Percentiles rank a stretch among this genome's conserved stretches.
Conservation (phyloP, 805 yeast species). For the Ogataea dorogensis region DNA sequence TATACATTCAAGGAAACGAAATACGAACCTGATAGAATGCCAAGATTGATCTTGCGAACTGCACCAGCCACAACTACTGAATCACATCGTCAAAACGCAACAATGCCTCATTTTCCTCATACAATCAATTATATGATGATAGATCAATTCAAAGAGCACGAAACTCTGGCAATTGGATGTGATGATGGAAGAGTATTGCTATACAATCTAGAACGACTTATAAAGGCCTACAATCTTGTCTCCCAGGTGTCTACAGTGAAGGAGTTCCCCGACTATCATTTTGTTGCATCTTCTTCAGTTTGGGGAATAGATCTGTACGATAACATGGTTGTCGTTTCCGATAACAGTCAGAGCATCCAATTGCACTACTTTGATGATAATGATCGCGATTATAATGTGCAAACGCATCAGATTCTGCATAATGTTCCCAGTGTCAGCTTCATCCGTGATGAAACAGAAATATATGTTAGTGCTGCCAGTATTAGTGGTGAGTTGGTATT, state of each 20-base stretch:
- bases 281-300: constrained; percentile 44
- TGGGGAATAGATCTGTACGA: constrained; percentile 61
- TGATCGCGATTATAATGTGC: constrained; percentile 18
- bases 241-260: constrained; percentile 5
- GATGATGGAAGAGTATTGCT: constrained; percentile 56
- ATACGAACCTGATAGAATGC: constrained; percentile 29
- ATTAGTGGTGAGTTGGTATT: constrained; percentile 43
- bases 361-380: constrained; percentile 36
- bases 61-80: constrained; percentile 41
- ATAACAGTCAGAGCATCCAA: constrained; percentile 49
- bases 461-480: constrained; percentile 41
- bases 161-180: constrained; percentile 46
- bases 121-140: constrained; percentile 51
- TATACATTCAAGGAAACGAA: constrained; percentile 33
- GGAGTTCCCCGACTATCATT: constrained; percentile 26
- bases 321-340: constrained; percentile 47
- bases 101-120: constrained; percentile 56
- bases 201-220: constrained; percentile 32
- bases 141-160: constrained; percentile 36
- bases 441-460: constrained; percentile 19
- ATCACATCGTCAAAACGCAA: constrained; percentile 36
- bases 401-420: constrained; percentile 45
- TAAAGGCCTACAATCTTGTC: constrained; percentile 15
- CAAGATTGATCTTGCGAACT: constrained; percentile 39
- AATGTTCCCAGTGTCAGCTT: constrained; percentile 57